Percentiles rank a stretch among this genome's conserved stretches.
These are phyloP conservation scores for Gossypium davidsonii DNA, from an alignment of 441 rosid species.

Conservation along the genomic window DNA sequence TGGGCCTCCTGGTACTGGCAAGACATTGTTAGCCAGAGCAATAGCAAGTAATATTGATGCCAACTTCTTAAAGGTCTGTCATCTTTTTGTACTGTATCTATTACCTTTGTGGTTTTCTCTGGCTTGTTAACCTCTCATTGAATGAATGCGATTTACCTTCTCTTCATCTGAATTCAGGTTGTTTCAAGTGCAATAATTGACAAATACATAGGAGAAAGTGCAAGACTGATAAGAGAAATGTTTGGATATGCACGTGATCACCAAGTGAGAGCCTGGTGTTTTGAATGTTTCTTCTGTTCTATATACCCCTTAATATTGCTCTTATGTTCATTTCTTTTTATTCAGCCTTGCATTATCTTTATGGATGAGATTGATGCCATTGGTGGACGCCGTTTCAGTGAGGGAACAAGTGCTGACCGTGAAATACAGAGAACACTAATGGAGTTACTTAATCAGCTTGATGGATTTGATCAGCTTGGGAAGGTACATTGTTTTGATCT, in stretches of 20 bases:
- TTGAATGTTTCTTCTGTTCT: neutral
- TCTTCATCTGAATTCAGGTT: constrained; percentile 37
- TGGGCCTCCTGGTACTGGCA: constrained; percentile 95
- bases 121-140: neutral
- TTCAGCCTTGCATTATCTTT: constrained; percentile 91
- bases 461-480: constrained; percentile 91
- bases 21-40: constrained; percentile 82
- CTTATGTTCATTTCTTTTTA: constrained; percentile 15
- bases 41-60: constrained; percentile 80
- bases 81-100: constrained; percentile 11
- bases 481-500: constrained; percentile 42
- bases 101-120: constrained; percentile 1
- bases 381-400: constrained; percentile 97
- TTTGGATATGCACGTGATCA: constrained; percentile 94
- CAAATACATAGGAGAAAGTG: constrained; percentile 96
- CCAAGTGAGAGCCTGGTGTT: constrained; percentile 41
- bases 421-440: constrained; percentile 95
- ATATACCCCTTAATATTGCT: neutral
- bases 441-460: constrained; percentile 97
- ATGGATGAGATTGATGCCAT: constrained; percentile 99
- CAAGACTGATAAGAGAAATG: constrained; percentile 88
- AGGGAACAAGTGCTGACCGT: constrained; percentile 98
- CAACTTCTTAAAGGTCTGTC: constrained; percentile 78
- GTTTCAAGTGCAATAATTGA: constrained; percentile 99
- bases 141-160: constrained; percentile 6